These are phyloP conservation scores for Trypanosoma scelopori DNA, from an alignment of 208 protist species.

Conservation along the genomic window DNA sequence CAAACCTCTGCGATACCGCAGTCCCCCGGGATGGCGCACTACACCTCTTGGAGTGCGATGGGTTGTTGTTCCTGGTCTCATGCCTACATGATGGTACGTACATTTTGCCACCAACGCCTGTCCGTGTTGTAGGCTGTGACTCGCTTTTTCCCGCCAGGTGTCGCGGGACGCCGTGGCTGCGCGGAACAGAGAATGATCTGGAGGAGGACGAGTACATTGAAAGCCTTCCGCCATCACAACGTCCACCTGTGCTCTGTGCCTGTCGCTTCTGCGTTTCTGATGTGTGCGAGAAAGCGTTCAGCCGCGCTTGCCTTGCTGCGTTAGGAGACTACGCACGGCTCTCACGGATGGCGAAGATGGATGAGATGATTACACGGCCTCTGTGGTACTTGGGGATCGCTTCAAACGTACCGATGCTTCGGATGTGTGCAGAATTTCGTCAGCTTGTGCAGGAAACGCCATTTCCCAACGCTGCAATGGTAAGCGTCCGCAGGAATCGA, in stretches of 20 bases:
- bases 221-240: constrained; percentile 25
- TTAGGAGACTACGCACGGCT: constrained; percentile 40
- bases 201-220: constrained; percentile 60
- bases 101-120: constrained; percentile 41
- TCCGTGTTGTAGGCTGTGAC: constrained; percentile 57
- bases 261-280: constrained; percentile 43
- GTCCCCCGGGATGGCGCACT: constrained; percentile 38
- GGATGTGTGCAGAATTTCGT: constrained; percentile 48
- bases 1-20: not conserved
- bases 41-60: constrained; percentile 62
- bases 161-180: constrained; percentile 59
- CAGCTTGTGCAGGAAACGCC: constrained; percentile 25
- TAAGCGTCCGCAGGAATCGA: constrained; percentile 10
- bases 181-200: constrained; percentile 18
- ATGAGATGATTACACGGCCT: constrained; percentile 43
- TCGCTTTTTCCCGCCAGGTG: constrained; percentile 35
- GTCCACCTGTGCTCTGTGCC: constrained; percentile 45
- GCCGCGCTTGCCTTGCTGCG: constrained; percentile 38
- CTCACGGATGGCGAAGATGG: constrained; percentile 45
- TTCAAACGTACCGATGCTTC: constrained; percentile 47
- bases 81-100: constrained; percentile 28
- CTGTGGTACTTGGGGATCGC: constrained; percentile 39
- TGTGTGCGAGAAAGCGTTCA: constrained; percentile 49
- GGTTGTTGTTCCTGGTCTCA: constrained; percentile 49
- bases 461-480: not conserved